phyloP scores from a whole-genome alignment of 2,329 filamentous ascomycete genomes.

The Xylariaceae sp. region DNA sequence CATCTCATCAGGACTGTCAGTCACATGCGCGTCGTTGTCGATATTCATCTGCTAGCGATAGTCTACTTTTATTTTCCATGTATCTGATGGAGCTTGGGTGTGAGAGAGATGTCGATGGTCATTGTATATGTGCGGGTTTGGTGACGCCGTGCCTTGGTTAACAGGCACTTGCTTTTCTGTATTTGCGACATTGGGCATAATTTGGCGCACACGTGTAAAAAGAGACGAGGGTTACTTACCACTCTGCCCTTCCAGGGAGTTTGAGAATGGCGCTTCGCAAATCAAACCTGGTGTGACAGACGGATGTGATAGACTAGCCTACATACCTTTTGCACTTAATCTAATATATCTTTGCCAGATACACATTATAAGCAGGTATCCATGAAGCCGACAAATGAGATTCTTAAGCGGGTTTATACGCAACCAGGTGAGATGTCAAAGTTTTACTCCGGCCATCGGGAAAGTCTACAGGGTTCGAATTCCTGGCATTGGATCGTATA shows the following conservation, averaged over 20 bases:
- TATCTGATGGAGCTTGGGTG: constrained; percentile 5
- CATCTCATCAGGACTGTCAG: constrained; percentile 10
- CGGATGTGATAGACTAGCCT: constrained; percentile 28
- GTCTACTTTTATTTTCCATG: constrained; percentile 2
- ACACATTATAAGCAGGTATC: constrained; percentile 9
- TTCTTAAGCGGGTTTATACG: neutral
- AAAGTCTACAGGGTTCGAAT: neutral
- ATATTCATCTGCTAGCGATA: constrained; percentile 11
- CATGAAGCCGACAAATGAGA: neutral
- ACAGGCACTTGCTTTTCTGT: constrained; percentile 2
- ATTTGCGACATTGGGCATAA: constrained; percentile 10
- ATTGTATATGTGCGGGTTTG: constrained; percentile 17
- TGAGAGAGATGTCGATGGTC: constrained; percentile 5
- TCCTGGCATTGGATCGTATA: neutral
- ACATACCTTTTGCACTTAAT: constrained; percentile 28
- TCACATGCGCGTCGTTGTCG: constrained; percentile 8
- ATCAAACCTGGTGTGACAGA: constrained; percentile 16
- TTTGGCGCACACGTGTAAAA: constrained; percentile 2
- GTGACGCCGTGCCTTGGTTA: constrained; percentile 2
- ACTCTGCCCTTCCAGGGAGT: neutral
- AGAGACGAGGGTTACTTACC: constrained; percentile 2
- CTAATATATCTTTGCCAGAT: constrained; percentile 27
- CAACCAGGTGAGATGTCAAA: neutral
- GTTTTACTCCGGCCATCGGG: neutral
- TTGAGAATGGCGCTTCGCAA: constrained; percentile 6